phyloP scores from a whole-genome alignment of 2,329 filamentous ascomycete species.

The Gaeumannomyces sp. region DNA sequence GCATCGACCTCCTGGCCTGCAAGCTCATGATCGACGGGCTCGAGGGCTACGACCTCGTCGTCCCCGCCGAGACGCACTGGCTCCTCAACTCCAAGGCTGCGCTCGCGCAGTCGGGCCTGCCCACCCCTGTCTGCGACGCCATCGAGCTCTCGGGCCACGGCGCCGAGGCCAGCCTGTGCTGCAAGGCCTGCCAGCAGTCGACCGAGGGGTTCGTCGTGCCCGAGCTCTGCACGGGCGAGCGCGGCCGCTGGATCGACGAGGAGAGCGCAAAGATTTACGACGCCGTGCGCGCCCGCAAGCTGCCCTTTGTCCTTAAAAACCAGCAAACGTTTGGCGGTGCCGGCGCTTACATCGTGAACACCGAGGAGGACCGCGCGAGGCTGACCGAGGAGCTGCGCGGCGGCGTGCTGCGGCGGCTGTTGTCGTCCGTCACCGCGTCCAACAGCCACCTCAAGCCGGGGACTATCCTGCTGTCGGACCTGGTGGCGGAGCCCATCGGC shows the following conservation, averaged over 20 bases:
- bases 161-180: conserved; percentile 6
- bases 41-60: conserved; percentile 22
- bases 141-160: conserved; percentile 20
- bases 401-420: conserved; percentile 23
- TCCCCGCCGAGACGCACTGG: conserved; percentile 27
- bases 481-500: conserved; percentile 24
- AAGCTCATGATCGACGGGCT: conserved; percentile 26
- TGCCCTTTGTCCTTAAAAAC: conserved; percentile 32
- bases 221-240: conserved; percentile 19
- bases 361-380: conserved; percentile 20
- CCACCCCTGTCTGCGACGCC: conserved; percentile 24
- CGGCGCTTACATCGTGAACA: conserved; percentile 27
- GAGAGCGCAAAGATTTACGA: conserved; percentile 22
- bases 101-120: conserved; percentile 27
- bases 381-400: conserved; percentile 20
- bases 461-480: conserved; percentile 24
- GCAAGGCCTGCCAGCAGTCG: conserved; percentile 4
- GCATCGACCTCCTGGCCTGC: conserved; percentile 24
- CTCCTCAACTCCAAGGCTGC: conserved; percentile 30
- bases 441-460: conserved; percentile 28
- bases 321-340: conserved; percentile 32
- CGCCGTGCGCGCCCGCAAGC: conserved; percentile 17
- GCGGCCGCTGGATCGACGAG: conserved; percentile 24
- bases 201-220: conserved; percentile 14
- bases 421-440: conserved; percentile 23